Evolutionary conservation across 163 green algal species (phyloP).

Genomic region (Trebouxia gelatinosa): DNA sequence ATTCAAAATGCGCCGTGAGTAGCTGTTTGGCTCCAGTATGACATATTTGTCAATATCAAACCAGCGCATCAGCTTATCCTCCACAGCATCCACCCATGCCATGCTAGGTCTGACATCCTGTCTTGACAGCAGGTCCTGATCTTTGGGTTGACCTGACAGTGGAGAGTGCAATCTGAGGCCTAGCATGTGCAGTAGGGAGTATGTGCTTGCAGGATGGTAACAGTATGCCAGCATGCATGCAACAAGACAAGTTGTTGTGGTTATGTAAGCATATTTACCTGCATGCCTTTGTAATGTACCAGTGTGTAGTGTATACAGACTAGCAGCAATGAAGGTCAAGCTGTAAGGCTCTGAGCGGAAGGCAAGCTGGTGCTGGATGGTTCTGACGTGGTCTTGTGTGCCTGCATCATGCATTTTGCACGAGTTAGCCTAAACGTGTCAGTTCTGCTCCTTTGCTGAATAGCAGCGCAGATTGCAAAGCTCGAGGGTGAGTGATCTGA

Average conservation of each 20-base stretch:
- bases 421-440: too few species aligned
- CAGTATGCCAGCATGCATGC: background rate
- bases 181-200: conserved; percentile 9
- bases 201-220: background rate
- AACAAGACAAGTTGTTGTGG: background rate
- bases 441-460: conserved; percentile 1
- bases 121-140: conserved; percentile 20
- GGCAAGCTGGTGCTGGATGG: conserved; percentile 52
- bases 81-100: conserved; percentile 16
- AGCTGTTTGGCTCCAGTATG: conserved; percentile 68
- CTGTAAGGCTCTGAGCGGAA: conserved; percentile 67
- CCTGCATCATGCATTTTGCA: too few species aligned
- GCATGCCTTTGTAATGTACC: background rate
- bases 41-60: conserved; percentile 67
- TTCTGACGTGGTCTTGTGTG: background rate
- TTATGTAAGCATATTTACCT: conserved; percentile 16
- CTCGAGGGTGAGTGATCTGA: conserved; percentile 5
- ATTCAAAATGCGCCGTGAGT: conserved; percentile 64
- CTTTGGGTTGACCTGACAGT: too few species aligned
- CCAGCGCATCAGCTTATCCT: conserved; percentile 75
- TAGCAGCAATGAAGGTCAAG: conserved; percentile 55
- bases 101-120: background rate
- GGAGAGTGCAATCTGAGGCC: background rate
- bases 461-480: background rate
- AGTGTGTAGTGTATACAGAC: background rate